A percentile compares a stretch with the other conserved stretches of the same genome.
These are phyloP conservation scores for Paramarasmius palmivorus DNA, from an alignment of 1,284 basidiomycete species.

Conservation along the genomic window DNA sequence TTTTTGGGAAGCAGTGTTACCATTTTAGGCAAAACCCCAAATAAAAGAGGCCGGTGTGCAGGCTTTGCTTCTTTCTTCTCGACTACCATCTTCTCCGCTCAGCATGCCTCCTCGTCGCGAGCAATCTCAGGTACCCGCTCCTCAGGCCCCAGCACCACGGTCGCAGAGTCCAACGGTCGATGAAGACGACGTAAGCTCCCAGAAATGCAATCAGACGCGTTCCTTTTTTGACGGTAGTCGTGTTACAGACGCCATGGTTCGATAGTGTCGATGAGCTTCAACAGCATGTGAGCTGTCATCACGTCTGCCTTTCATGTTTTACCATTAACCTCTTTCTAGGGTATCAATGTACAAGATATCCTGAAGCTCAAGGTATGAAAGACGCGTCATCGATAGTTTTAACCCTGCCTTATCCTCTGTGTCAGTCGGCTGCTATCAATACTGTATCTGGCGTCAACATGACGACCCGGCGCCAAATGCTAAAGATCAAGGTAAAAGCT, in stretches of 20 bases:
- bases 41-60: neutral
- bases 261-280: slow-evolving; percentile 88
- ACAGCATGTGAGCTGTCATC: slow-evolving; percentile 61
- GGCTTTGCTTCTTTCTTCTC: slow-evolving; percentile 1
- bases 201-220: too few relatives aligned
- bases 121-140: slow-evolving; percentile 39
- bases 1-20: too few relatives aligned
- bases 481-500: slow-evolving; percentile 82
- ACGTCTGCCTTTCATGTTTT: slow-evolving; percentile 8
- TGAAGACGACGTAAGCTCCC: slow-evolving; percentile 42
- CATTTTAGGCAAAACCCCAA: too few relatives aligned
- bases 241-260: slow-evolving; percentile 47
- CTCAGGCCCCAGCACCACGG: too few relatives aligned
- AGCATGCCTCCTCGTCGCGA: slow-evolving; percentile 50
- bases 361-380: slow-evolving; percentile 79
- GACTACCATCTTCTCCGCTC: slow-evolving; percentile 1
- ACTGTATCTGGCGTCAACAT: slow-evolving; percentile 82
- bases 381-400: neutral
- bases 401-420: slow-evolving; percentile 10
- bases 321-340: slow-evolving; percentile 44
- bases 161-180: slow-evolving; percentile 38
- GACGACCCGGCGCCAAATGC: slow-evolving; percentile 83
- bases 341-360: slow-evolving; percentile 94
- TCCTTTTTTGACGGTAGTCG: too few relatives aligned
- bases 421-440: slow-evolving; percentile 71